phyloP scores from a whole-genome alignment of 306 rosid genomes.

The Trichosanthes cucumerina region DNA sequence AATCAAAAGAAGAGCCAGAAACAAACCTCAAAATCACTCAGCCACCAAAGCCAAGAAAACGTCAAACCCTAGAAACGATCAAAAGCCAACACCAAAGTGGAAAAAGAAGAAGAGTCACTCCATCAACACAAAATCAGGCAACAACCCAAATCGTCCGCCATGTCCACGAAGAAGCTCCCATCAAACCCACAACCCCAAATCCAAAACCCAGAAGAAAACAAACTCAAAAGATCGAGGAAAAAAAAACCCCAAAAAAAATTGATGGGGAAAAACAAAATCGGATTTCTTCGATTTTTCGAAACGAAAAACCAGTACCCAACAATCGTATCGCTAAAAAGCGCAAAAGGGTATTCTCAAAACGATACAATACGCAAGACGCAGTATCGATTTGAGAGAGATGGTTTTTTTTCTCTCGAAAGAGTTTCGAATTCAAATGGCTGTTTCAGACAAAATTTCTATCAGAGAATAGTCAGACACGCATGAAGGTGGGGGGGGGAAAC shows the following conservation, averaged over 20 bases:
- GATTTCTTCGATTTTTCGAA: not conserved
- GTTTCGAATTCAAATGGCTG: slow-evolving; percentile 27
- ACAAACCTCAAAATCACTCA: slow-evolving; percentile 15
- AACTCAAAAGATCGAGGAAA: slow-evolving; percentile 3
- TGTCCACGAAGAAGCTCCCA: slow-evolving; percentile 16
- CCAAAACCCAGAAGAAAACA: slow-evolving; percentile 21
- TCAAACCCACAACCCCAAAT: slow-evolving; percentile 10
- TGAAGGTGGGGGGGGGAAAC: not conserved
- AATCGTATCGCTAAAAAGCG: slow-evolving; percentile 6
- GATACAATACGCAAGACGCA: slow-evolving; percentile 10
- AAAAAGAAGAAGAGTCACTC: slow-evolving; percentile 14
- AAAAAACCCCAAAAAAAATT: slow-evolving; percentile 20
- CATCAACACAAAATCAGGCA: not conserved
- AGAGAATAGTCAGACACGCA: slow-evolving; percentile 26
- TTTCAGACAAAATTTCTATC: slow-evolving; percentile 54
- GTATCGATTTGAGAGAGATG: slow-evolving; percentile 23
- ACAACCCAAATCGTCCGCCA: slow-evolving; percentile 9
- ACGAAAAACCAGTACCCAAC: not conserved
- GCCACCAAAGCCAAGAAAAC: slow-evolving; percentile 16
- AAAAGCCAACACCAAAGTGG: slow-evolving; percentile 4
- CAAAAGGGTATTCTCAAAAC: not conserved
- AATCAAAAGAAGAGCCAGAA: not conserved
- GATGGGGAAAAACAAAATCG: not conserved
- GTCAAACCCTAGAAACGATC: slow-evolving; percentile 25
- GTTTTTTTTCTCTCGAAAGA: slow-evolving; percentile 21